Evolutionary conservation across 805 yeast genomes (phyloP), one percentile per base, ranked within the genome.

Genomic region (Starmerella stellata): DNA sequence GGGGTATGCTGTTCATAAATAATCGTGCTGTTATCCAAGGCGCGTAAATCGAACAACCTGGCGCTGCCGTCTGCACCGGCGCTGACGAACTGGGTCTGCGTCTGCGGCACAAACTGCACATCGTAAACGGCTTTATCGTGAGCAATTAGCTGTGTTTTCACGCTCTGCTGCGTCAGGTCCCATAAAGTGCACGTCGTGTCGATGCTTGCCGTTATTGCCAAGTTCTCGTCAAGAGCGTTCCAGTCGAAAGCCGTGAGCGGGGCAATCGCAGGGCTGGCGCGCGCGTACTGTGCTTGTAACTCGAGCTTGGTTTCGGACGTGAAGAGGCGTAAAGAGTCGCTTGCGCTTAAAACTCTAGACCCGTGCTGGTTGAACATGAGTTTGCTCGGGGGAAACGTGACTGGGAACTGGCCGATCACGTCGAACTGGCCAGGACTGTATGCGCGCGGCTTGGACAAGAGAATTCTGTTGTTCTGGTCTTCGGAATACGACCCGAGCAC

Each of bases 181-280:
- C 98, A 90, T 3, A 83, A 74, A 1, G 96, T 85, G 59, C 98
- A 90, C 1, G 98, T 90, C 1, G 98, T 90, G 59, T 90, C 98
- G 9, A 87, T 80, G 17, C 90, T 75, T 44, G 87, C 72, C 1
- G 95, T 81, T 28, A 90, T 77, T 17, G 83, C 68, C 30, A 74
- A 57, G 36, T 71, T 70, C 2, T 80, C 70, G 49, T 80, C 85
- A 1, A 66, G 63, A 28, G 65, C 60, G 60, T 79, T 82, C 95
- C 98, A 90, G 59, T 90, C 95, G 50, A 90, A 81, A 2, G 93
- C 75, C 0, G 96, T 85, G 38, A 90, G 68, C 4, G 98, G 98
- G 1, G 98, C 93, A 2, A 47, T 39, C 15, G 39, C 38, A 5
- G 38, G 36, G 36, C 75, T 62, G 47, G 63, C 66, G 23, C 55